phyloP scores from a whole-genome alignment of 1,284 basidiomycete genomes.

The Pseudozyma sp. region DNA sequence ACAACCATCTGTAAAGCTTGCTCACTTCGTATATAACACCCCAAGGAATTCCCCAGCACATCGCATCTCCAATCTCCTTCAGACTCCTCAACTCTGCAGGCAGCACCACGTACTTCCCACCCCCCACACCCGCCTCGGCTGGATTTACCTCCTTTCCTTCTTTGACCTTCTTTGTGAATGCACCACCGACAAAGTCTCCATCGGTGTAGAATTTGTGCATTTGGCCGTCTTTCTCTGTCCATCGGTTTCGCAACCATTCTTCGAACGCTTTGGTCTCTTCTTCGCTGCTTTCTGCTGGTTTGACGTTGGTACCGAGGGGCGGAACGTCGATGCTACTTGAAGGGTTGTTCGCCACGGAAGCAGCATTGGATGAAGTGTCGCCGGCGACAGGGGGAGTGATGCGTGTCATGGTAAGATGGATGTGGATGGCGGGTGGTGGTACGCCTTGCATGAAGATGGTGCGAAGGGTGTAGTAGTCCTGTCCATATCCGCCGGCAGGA shows the following conservation, averaged over 20 bases:
- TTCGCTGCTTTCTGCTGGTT: constrained; percentile 72
- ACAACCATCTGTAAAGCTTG: constrained; percentile 18
- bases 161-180: constrained; percentile 19
- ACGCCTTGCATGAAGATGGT: constrained; percentile 87
- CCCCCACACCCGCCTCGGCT: not conserved
- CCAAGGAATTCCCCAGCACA: constrained; percentile 44
- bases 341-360: constrained; percentile 10
- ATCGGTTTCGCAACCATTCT: constrained; percentile 81
- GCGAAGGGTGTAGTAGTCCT: constrained; percentile 84
- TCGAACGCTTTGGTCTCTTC: constrained; percentile 81
- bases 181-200: constrained; percentile 63
- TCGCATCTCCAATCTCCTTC: constrained; percentile 50
- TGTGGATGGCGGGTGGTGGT: constrained; percentile 85
- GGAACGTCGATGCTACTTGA: constrained; percentile 19
- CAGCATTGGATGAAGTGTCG: constrained; percentile 21
- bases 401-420: constrained; percentile 71
- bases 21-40: constrained; percentile 15
- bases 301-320: constrained; percentile 30
- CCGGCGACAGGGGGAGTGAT: constrained; percentile 17
- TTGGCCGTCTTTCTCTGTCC: constrained; percentile 84
- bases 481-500: constrained; percentile 74
- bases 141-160: constrained; percentile 10
- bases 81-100: constrained; percentile 45
- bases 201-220: constrained; percentile 76
- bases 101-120: constrained; percentile 40